Conservation (phyloP, 768 basidiomycete species). For the Lentinula raphanica region DNA sequence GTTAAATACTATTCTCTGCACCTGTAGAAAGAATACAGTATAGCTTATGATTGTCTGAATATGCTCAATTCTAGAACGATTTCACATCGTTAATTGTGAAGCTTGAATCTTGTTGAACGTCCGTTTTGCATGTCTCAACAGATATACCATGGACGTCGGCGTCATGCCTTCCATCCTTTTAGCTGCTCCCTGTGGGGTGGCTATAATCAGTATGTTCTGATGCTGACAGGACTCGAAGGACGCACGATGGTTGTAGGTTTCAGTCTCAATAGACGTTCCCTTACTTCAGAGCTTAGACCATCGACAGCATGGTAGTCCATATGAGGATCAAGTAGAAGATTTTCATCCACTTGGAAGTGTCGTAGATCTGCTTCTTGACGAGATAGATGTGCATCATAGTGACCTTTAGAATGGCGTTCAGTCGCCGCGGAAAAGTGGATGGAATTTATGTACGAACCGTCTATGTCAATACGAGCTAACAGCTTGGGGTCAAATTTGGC, state of each 20-base stretch:
- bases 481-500: constrained; percentile 43
- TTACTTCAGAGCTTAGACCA: constrained; percentile 74
- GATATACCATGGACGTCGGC: constrained; percentile 61
- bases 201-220: neutral
- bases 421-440: too few species aligned
- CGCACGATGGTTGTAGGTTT: constrained; percentile 67
- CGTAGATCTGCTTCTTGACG: constrained; percentile 76
- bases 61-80: neutral
- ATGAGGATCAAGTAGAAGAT: constrained; percentile 57
- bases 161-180: constrained; percentile 95
- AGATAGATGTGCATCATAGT: constrained; percentile 55
- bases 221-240: neutral
- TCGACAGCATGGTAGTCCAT: constrained; percentile 64
- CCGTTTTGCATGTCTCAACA: constrained; percentile 57
- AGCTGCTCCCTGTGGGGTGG: constrained; percentile 64
- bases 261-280: constrained; percentile 54
- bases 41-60: neutral
- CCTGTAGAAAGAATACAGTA: too few species aligned
- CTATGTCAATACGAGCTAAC: constrained; percentile 59
- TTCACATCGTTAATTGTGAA: neutral
- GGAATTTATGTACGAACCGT: constrained; percentile 51
- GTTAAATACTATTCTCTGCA: too few species aligned
- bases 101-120: neutral
- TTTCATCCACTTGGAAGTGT: constrained; percentile 72
- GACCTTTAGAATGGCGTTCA: constrained; percentile 46